Percentiles rank a stretch among this genome's conserved stretches.
These are phyloP conservation scores for Venturiaceae sp. DNA, from an alignment of 2,329 filamentous ascomycete genomes.

Conservation along the genomic window DNA sequence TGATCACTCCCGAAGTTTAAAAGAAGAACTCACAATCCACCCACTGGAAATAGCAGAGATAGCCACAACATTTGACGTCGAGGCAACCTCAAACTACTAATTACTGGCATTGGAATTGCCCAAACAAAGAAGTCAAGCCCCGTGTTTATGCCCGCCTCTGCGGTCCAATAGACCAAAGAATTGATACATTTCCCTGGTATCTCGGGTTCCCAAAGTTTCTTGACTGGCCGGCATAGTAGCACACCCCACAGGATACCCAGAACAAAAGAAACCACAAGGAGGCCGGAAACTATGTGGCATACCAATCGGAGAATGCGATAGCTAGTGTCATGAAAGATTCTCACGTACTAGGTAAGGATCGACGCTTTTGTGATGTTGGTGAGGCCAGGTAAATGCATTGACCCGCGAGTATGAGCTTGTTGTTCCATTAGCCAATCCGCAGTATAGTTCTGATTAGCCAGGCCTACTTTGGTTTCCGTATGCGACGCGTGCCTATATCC, in stretches of 20 bases:
- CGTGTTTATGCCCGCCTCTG: constrained; percentile 2
- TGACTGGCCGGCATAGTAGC: constrained; percentile 5
- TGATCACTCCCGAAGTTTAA: neutral
- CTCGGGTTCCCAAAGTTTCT: neutral
- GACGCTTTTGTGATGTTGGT: constrained; percentile 23
- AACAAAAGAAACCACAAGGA: neutral
- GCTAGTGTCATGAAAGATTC: constrained; percentile 10
- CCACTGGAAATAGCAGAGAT: neutral
- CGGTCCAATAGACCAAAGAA: neutral
- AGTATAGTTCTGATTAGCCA: constrained; percentile 9
- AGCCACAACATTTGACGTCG: neutral
- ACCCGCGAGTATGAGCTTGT: constrained; percentile 20
- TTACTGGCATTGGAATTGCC: constrained; percentile 4
- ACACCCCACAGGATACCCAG: constrained; percentile 2
- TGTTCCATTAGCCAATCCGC: constrained; percentile 3
- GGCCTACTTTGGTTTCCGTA: neutral
- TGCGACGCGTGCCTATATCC: neutral
- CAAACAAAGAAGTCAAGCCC: constrained; percentile 1
- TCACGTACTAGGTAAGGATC: constrained; percentile 22
- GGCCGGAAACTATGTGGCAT: neutral
- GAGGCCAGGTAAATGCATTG: constrained; percentile 21
- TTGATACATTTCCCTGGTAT: constrained; percentile 2
- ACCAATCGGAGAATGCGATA: constrained; percentile 17
- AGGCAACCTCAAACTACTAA: neutral
- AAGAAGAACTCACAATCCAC: constrained; percentile 2